A percentile compares a stretch with the other conserved stretches of the same genome.
phyloP scores from a whole-genome alignment of 352 stramenopile species.

The Stramenopiles sp. region DNA sequence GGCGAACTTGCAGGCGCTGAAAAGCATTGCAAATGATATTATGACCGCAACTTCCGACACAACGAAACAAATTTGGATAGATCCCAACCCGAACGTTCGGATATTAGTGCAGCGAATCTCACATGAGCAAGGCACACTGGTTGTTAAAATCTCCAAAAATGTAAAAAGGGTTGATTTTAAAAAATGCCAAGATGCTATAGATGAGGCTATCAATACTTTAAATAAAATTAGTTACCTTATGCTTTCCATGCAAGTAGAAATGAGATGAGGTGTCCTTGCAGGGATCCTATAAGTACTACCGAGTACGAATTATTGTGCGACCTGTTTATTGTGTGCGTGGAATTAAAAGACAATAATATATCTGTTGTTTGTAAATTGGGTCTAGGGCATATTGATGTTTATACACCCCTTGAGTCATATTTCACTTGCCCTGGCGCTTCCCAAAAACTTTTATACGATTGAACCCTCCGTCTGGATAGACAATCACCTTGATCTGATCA shows the following conservation, averaged over 20 bases:
- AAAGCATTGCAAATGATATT: slow-evolving; percentile 57
- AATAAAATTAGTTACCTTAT: slow-evolving; percentile 36
- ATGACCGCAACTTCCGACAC: slow-evolving; percentile 55
- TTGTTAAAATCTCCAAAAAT: slow-evolving; percentile 47
- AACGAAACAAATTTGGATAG: slow-evolving; percentile 58
- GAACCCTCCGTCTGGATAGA: background rate
- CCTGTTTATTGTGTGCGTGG: background rate
- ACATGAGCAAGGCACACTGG: slow-evolving; percentile 39
- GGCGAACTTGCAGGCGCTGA: slow-evolving; percentile 59
- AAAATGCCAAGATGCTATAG: slow-evolving; percentile 47
- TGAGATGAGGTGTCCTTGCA: background rate
- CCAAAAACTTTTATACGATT: background rate
- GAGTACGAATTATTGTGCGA: background rate
- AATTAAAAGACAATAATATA: background rate
- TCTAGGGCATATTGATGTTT: too few relatives aligned
- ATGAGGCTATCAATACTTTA: slow-evolving; percentile 49
- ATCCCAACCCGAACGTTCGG: slow-evolving; percentile 50
- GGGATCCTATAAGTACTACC: background rate
- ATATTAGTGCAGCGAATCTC: slow-evolving; percentile 62
- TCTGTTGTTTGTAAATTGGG: too few relatives aligned
- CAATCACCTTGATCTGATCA: background rate
- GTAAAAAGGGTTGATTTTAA: slow-evolving; percentile 36
- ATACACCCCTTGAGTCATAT: background rate
- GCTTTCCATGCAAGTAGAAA: slow-evolving; percentile 7
- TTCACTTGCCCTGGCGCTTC: background rate